Conservation (phyloP, 2,329 filamentous ascomycete genomes). For the Lecanicillium sp. region DNA sequence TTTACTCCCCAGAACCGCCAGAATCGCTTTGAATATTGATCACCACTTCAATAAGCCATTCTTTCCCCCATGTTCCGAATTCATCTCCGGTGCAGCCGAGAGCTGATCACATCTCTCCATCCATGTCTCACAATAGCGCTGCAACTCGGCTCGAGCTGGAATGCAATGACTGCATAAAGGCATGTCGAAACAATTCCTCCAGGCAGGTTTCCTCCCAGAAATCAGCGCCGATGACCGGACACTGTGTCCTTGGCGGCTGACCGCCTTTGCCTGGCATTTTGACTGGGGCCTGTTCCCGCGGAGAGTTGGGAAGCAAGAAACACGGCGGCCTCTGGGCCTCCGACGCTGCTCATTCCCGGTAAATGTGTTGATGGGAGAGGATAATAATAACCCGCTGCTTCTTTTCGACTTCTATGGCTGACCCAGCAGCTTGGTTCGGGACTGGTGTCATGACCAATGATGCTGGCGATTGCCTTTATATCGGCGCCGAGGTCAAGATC, state of each 20-base stretch:
- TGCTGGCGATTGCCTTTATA: too few relatives aligned
- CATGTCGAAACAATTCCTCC: constrained; percentile 9
- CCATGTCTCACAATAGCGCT: constrained; percentile 5
- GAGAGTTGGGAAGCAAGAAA: neutral
- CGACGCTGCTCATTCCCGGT: neutral
- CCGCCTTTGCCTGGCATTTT: neutral
- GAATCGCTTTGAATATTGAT: neutral
- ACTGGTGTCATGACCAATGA: neutral
- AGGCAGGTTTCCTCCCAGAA: neutral
- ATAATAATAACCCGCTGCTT: constrained; percentile 4
- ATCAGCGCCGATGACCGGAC: neutral
- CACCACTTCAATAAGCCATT: too few relatives aligned
- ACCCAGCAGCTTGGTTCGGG: neutral
- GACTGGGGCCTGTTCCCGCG: neutral
- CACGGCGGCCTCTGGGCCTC: neutral
- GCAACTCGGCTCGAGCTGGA: constrained; percentile 14
- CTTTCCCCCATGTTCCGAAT: neutral
- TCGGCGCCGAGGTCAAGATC: too few relatives aligned
- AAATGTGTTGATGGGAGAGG: neutral
- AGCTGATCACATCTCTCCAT: neutral
- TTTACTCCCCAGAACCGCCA: neutral
- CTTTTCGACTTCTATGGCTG: neutral
- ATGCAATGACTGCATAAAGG: constrained; percentile 18
- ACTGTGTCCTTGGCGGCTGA: neutral
- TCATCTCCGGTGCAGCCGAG: constrained; percentile 9